A percentile compares a stretch with the other conserved stretches of the same genome.
These are phyloP conservation scores for Petunia hybrid DNA, from an alignment of 305 asterid genomes.

Conservation along the genomic window DNA sequence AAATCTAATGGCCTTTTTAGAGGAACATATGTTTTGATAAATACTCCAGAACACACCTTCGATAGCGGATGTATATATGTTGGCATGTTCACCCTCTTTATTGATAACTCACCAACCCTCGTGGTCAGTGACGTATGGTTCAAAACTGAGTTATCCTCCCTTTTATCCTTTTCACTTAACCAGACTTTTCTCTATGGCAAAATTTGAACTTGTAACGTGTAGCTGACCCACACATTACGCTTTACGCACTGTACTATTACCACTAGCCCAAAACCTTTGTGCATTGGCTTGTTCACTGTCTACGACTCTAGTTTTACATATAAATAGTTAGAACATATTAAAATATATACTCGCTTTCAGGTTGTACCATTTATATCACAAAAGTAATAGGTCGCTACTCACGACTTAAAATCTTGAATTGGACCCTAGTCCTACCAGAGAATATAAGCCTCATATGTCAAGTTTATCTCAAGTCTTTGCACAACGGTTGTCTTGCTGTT, in stretches of 20 bases:
- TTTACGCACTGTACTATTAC: neutral
- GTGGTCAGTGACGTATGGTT: no score
- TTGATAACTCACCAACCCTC: no score
- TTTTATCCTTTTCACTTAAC: no score
- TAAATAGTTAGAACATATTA: neutral
- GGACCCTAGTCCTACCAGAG: neutral
- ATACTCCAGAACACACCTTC: neutral
- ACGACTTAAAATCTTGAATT: neutral
- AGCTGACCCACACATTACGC: no score
- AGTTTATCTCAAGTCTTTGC: neutral
- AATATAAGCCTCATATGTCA: neutral
- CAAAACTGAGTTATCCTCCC: no score
- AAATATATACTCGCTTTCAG: neutral
- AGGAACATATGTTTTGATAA: neutral
- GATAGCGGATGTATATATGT: no score
- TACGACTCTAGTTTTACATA: no score
- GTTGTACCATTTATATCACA: neutral
- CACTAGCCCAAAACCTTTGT: neutral
- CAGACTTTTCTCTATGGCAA: no score
- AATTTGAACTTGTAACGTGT: no score
- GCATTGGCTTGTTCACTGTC: neutral
- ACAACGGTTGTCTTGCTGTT: slow-evolving; percentile 19
- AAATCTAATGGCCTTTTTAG: neutral
- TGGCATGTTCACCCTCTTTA: no score
- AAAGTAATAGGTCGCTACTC: neutral